These are phyloP conservation scores for Endothia cerciana DNA, from an alignment of 2,329 filamentous ascomycete genomes.

Conservation along the genomic window DNA sequence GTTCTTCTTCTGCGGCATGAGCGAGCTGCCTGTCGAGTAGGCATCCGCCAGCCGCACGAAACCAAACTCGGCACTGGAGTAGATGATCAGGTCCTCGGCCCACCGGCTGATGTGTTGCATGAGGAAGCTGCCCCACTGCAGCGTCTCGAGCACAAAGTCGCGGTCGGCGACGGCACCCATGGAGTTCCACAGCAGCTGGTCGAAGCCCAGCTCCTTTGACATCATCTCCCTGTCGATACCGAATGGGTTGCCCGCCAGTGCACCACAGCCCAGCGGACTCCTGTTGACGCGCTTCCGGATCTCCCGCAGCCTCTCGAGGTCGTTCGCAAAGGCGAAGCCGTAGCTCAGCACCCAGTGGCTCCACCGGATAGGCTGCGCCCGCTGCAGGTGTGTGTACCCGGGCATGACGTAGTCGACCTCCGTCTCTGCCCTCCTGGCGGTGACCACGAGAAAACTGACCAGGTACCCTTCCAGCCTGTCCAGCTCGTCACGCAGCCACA, in stretches of 20 bases:
- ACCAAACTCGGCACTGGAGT: conserved; percentile 74
- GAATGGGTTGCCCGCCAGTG: conserved; percentile 82
- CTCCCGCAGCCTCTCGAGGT: conserved; percentile 77
- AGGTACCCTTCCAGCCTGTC: conserved; percentile 70
- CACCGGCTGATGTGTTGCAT: conserved; percentile 81
- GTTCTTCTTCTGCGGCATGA: conserved; percentile 89
- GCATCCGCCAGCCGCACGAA: conserved; percentile 78
- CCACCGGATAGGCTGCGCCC: conserved; percentile 80
- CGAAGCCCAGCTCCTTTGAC: conserved; percentile 80
- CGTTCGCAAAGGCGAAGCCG: conserved; percentile 70
- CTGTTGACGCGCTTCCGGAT: conserved; percentile 75
- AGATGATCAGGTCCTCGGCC: conserved; percentile 86
- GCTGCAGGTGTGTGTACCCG: conserved; percentile 86
- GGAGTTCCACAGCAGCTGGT: conserved; percentile 74
- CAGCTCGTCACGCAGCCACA: conserved; percentile 82
- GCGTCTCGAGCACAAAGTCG: conserved; percentile 80
- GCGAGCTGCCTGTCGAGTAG: conserved; percentile 74
- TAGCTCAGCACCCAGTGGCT: conserved; percentile 81
- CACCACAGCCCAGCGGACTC: conserved; percentile 73
- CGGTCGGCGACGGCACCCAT: conserved; percentile 77
- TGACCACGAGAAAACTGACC: conserved; percentile 70
- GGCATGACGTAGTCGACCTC: conserved; percentile 84
- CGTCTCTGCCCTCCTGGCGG: conserved; percentile 68
- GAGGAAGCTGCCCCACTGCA: conserved; percentile 79
- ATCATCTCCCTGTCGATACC: conserved; percentile 79